These are phyloP conservation scores for Bolboschoenoplectus hybrid DNA, from an alignment of 202 grass and related monocot species.

Conservation along the genomic window DNA sequence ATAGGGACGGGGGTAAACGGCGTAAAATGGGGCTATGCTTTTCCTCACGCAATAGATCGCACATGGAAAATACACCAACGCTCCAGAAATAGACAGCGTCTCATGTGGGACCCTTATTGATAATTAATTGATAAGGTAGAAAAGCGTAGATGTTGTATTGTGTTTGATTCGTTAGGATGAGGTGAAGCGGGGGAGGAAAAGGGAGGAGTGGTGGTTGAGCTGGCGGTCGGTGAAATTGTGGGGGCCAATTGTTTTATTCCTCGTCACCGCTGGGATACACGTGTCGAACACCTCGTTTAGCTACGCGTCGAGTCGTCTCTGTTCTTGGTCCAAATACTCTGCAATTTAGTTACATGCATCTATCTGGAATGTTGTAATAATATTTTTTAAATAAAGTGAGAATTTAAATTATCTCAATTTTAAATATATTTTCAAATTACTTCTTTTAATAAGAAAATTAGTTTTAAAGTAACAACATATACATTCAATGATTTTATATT, in stretches of 20 bases:
- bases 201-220: slow-evolving; percentile 52
- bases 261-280: slow-evolving; percentile 46
- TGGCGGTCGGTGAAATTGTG: slow-evolving; percentile 47
- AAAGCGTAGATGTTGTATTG: neutral
- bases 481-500: too few species aligned
- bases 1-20: slow-evolving; percentile 56
- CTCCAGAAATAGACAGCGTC: slow-evolving; percentile 20
- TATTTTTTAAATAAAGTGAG: neutral
- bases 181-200: neutral
- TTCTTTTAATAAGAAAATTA: too few species aligned
- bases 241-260: slow-evolving; percentile 55
- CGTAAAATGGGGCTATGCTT: neutral
- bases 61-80: neutral
- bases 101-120: neutral
- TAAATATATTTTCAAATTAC: too few species aligned
- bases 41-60: neutral
- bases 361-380: slow-evolving; percentile 1
- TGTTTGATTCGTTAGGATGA: neutral
- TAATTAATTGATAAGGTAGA: neutral
- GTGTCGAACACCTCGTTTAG: slow-evolving; percentile 37
- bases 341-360: neutral
- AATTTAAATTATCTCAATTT: too few species aligned
- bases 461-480: too few species aligned
- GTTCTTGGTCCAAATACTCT: neutral
- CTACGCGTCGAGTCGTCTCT: slow-evolving; percentile 51